A percentile compares a stretch with the other conserved stretches of the same genome.
Evolutionary conservation across 2,329 filamentous ascomycete species (phyloP).

Genomic region (Scortechinia acanthostroma): DNA sequence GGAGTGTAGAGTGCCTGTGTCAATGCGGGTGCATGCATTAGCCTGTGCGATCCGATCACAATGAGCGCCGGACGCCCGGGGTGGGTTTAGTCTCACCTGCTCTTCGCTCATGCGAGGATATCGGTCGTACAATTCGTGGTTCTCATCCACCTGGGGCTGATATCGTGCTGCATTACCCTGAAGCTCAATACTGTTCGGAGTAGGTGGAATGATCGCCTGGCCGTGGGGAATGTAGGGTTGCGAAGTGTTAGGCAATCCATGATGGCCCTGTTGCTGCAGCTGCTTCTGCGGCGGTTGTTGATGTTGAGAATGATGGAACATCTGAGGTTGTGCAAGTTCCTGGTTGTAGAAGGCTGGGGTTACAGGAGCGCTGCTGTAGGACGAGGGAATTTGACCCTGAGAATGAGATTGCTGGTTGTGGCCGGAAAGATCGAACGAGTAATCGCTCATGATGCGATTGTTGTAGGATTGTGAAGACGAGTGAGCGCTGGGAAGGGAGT

Average conservation of each 20-base stretch:
- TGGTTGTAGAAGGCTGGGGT: background rate
- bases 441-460: background rate
- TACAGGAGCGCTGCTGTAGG: background rate
- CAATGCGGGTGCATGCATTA: conserved; percentile 1
- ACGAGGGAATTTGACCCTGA: background rate
- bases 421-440: background rate
- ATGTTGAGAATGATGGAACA: background rate
- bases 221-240: conserved; percentile 18
- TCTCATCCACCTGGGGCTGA: conserved; percentile 23
- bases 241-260: conserved; percentile 11
- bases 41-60: too few relatives aligned
- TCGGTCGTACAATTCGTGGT: conserved; percentile 29
- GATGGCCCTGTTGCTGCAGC: conserved; percentile 8
- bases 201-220: conserved; percentile 30
- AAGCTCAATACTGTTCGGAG: conserved; percentile 36
- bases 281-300: background rate
- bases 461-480: too few relatives aligned
- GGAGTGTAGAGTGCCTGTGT: conserved; percentile 35
- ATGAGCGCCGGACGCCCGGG: background rate
- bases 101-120: conserved; percentile 28
- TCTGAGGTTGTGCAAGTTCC: background rate
- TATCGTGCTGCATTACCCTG: conserved; percentile 30
- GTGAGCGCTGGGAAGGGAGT: conserved; percentile 5
- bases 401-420: background rate
- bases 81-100: conserved; percentile 20